Conservation (phyloP, 1,284 basidiomycete species). For the Leccinum fuscescens region DNA sequence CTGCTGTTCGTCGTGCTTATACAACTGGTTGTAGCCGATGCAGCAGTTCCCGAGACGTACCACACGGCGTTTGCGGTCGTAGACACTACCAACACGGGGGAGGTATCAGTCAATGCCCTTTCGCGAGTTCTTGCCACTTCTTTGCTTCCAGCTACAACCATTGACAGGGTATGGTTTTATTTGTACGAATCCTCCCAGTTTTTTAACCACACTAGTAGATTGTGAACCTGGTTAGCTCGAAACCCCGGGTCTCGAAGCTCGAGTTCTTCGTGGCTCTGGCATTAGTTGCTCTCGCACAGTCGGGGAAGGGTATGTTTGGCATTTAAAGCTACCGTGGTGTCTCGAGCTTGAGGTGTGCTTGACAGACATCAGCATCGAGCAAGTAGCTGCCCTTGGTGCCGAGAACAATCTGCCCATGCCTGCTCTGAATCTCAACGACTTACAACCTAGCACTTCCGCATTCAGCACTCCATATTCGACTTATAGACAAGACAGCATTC, state of each 20-base stretch:
- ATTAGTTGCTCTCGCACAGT: conserved; percentile 82
- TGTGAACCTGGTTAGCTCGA: conserved; percentile 76
- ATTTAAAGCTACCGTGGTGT: conserved; percentile 3
- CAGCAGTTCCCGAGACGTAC: conserved; percentile 79
- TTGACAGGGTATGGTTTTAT: conserved; percentile 66
- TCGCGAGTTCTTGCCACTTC: conserved; percentile 78
- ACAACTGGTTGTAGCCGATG: conserved; percentile 50
- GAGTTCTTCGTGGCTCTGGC: conserved; percentile 89
- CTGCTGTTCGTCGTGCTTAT: conserved; percentile 10
- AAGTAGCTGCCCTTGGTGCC: conserved; percentile 69
- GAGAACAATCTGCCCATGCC: conserved; percentile 72
- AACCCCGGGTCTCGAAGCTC: conserved; percentile 73
- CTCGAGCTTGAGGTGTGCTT: conserved; percentile 3
- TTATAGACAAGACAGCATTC: conserved; percentile 40
- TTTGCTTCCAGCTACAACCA: conserved; percentile 71
- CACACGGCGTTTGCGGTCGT: conserved; percentile 69
- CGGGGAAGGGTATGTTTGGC: conserved; percentile 58
- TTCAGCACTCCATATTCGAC: conserved; percentile 40
- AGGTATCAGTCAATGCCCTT: conserved; percentile 77
- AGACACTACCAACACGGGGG: conserved; percentile 64
- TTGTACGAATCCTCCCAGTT: not conserved
- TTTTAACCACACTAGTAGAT: conserved; percentile 50
- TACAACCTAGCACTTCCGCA: conserved; percentile 52
- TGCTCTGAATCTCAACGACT: conserved; percentile 58
- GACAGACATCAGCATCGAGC: conserved; percentile 76